Conservation (phyloP, 768 basidiomycete species). For the Pleurotus djamor region DNA sequence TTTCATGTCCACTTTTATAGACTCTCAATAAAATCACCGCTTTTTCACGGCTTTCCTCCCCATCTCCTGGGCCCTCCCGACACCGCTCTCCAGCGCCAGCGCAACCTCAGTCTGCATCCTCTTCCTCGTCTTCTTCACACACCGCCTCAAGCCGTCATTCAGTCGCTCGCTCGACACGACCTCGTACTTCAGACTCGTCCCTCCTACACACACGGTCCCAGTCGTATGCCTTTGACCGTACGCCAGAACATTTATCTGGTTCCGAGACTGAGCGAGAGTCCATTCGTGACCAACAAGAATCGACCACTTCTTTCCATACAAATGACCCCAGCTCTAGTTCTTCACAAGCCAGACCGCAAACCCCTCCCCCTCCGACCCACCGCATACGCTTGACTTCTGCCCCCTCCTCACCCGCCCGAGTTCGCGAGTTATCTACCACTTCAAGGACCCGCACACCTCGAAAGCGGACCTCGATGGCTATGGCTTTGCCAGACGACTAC, state of each 20-base stretch:
- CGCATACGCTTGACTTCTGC: constrained; percentile 46
- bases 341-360: constrained; percentile 5
- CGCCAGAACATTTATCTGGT: constrained; percentile 52
- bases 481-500: not conserved
- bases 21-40: constrained; percentile 22
- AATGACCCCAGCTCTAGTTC: constrained; percentile 24
- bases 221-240: constrained; percentile 19
- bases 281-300: constrained; percentile 25
- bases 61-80: constrained; percentile 10
- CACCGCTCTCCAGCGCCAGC: not conserved
- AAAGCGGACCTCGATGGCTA: constrained; percentile 5
- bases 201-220: constrained; percentile 16
- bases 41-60: constrained; percentile 26
- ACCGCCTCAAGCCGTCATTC: constrained; percentile 28
- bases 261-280: constrained; percentile 83
- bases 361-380: constrained; percentile 10
- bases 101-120: constrained; percentile 17
- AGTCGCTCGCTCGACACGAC: constrained; percentile 24
- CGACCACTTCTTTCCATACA: constrained; percentile 18
- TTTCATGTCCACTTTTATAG: constrained; percentile 12
- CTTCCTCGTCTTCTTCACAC: constrained; percentile 26
- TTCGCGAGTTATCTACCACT: constrained; percentile 4
- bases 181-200: constrained; percentile 24
- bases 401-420: constrained; percentile 30
- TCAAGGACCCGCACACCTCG: constrained; percentile 11